Base-by-base conservation (phyloP, 139 green algal genomes). In the Tetradesmus lagerheimii region DNA sequence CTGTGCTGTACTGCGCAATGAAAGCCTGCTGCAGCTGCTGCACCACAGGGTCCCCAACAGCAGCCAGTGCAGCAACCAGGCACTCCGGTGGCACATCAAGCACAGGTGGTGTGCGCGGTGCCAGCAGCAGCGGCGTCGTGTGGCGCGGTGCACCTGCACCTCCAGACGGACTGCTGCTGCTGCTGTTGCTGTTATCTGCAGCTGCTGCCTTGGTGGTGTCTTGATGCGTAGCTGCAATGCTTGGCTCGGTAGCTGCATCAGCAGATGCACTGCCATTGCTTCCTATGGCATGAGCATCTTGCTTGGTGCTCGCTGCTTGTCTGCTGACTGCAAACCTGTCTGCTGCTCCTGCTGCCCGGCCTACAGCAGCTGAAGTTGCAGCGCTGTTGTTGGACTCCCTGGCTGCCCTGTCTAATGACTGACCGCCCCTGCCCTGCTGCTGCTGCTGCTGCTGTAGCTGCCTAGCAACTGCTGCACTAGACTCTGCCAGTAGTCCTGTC, bases 1-100 rank as follows among this genome's bases (percentile, higher is more conserved):
- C 89, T 39, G 92, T 94, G 74, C 80, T 91, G 89, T 94, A 94
- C 90, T 93, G 89, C 35, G 89, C 87, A 9, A 93, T 64, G 83
- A 95, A 80, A 37, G 89, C 87, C 74, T 93, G 87, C 53, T 93
- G 89, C 89, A 95, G 85, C 74, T 91, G 89, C 83, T 90, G 81
- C 83, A 89, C 85, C 77, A 92, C n/a, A n/a, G 83, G 64, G 38
- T 88, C 64, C 1, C n/a, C 34, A 15, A 80, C 83, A 23, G 41
- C 83, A 79, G 83, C 62, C 38, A 88, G 83, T 9, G 83, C 83
- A 39, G 37, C 64, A 20, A 27, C 43, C 4, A 88, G 47, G 64
- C 1, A 23, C 18, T 50, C 14, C 18, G 83, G 83, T 18, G 64
- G 83, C 18, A 29, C 25, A 0, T 80, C 38, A 15, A 88, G 23